A percentile compares a stretch with the other conserved stretches of the same genome.
Evolutionary conservation across 2,329 filamentous ascomycete genomes (phyloP).

Genomic region (Hypoxylon sp.): DNA sequence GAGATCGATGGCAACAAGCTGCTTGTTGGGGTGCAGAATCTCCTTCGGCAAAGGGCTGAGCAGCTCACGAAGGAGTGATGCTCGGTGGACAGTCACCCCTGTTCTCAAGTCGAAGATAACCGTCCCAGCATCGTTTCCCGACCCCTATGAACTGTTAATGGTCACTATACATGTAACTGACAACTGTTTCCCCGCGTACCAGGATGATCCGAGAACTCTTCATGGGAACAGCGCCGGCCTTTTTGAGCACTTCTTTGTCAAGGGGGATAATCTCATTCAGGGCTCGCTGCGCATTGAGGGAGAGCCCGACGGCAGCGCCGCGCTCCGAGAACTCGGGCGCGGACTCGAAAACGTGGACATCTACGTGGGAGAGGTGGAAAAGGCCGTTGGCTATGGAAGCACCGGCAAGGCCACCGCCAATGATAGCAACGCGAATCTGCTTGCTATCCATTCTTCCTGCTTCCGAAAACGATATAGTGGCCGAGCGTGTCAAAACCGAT

Average conservation of each 20-base stretch:
- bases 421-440: slow-evolving; percentile 1
- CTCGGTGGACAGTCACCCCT: slow-evolving; percentile 1
- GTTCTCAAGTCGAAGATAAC: slow-evolving; percentile 4
- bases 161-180: not conserved
- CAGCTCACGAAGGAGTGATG: slow-evolving; percentile 12
- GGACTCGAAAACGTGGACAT: slow-evolving; percentile 15
- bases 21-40: slow-evolving; percentile 4
- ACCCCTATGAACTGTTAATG: slow-evolving; percentile 1
- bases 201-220: slow-evolving; percentile 2
- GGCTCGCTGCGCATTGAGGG: not conserved
- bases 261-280: slow-evolving; percentile 1
- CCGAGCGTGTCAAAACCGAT: too few species aligned
- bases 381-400: slow-evolving; percentile 8
- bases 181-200: not conserved
- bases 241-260: not conserved
- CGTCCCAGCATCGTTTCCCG: slow-evolving; percentile 6
- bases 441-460: too few species aligned
- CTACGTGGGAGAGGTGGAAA: not conserved
- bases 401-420: slow-evolving; percentile 16
- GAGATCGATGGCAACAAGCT: slow-evolving; percentile 1
- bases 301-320: slow-evolving; percentile 5
- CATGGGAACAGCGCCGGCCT: slow-evolving; percentile 11
- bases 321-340: slow-evolving; percentile 17
- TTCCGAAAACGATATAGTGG: too few species aligned
- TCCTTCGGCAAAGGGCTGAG: slow-evolving; percentile 1